Evolutionary conservation across 257 asterid species (phyloP), one percentile per base, ranked within the genome.

Genomic region (Thymus quinquecostatus): DNA sequence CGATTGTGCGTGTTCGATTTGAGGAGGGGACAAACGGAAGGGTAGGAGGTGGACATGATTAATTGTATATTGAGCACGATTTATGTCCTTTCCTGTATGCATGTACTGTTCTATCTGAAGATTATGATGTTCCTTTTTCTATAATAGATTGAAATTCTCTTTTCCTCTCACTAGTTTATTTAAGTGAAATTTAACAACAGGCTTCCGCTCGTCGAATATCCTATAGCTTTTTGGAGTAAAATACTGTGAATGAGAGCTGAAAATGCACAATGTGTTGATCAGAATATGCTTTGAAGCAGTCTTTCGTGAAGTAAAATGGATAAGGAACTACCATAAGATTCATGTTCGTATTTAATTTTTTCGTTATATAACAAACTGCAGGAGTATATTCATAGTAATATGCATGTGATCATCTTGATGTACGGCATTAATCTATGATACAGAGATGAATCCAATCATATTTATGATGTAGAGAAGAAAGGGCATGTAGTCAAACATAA

Each of bases 241-340:
- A 11, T 65, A 9, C 32, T 3, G 48, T 49, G n/a, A 49, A 36
- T 29, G 13, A 33, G 34, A 30, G 30, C 5, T 1, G 50, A 53
- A 33, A 28, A 49, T 13, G 57, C 21, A 21, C 48, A 49, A 13
- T 66, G 34, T 50, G 38, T 9, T 66, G 9, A 47, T 29, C 27
- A 30, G 21, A 21, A 21, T 21, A 21, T 21, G 21, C 21, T 21
- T 21, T 21, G 21, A 21, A 21, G 21, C 21, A 0, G 21, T 21
- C 21, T 21, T 21, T 21, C 21, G 21, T 21, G 34, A 44, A 45
- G 43, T 64, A 28, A 28, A 48, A 28, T 44, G 53, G 41, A 64
- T 28, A 64, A 28, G 38, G 40, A 44, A 64, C 11, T 64, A 41
- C 69, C 45, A 45, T 53, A 43, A 63, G 38, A 14, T 32, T 43